Conservation (phyloP, 768 basidiomycete genomes). For the Suillus hirtellus region DNA sequence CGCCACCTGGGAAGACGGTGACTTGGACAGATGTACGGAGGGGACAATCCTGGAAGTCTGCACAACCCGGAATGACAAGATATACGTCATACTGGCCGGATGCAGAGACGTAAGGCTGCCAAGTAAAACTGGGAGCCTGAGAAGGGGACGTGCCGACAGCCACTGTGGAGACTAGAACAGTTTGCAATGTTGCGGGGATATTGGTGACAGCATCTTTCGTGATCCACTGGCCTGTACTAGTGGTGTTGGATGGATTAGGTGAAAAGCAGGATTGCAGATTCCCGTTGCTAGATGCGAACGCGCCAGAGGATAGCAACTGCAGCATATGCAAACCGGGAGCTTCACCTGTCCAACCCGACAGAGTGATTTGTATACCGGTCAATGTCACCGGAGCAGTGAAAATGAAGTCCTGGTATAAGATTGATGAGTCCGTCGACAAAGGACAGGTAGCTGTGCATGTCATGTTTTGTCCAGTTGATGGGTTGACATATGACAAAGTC, state of each 20-base stretch:
- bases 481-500: constrained; percentile 76
- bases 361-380: constrained; percentile 86
- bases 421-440: constrained; percentile 68
- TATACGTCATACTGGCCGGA: constrained; percentile 85
- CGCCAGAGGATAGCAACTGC: constrained; percentile 91
- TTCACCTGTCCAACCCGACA: constrained; percentile 72
- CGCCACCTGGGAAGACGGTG: constrained; percentile 76
- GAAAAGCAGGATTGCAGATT: constrained; percentile 78
- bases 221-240: constrained; percentile 70
- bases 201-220: constrained; percentile 61
- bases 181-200: constrained; percentile 80
- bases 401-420: constrained; percentile 93
- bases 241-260: constrained; percentile 68
- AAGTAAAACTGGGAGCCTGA: constrained; percentile 79
- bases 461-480: constrained; percentile 66
- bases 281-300: constrained; percentile 70
- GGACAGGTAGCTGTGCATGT: constrained; percentile 84
- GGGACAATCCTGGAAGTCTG: constrained; percentile 74
- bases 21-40: constrained; percentile 80
- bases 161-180: constrained; percentile 69
- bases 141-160: constrained; percentile 60
- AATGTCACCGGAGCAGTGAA: constrained; percentile 65
- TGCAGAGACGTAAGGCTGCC: constrained; percentile 90
- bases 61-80: constrained; percentile 86
- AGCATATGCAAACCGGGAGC: constrained; percentile 85